Conservation (phyloP, 768 basidiomycete species). For the Cytidiella melzeri region DNA sequence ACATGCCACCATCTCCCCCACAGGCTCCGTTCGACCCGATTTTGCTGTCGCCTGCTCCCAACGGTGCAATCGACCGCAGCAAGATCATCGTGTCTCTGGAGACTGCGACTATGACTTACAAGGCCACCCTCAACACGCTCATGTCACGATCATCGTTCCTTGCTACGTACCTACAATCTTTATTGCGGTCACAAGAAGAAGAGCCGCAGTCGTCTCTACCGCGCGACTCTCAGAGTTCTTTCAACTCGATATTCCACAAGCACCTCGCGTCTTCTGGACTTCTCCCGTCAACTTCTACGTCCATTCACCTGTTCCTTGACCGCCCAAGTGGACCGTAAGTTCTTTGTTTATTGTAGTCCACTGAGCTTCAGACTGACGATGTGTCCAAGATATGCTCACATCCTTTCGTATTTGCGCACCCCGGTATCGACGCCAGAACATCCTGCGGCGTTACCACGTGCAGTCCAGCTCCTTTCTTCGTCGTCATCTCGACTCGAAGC, state of each 20-base stretch:
- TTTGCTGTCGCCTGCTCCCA: slow-evolving; percentile 45
- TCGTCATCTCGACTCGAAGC: slow-evolving; percentile 50
- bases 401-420: slow-evolving; percentile 68
- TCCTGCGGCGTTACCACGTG: slow-evolving; percentile 53
- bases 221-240: slow-evolving; percentile 37
- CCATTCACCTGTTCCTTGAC: slow-evolving; percentile 72
- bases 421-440: slow-evolving; percentile 38
- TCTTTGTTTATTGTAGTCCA: too few relatives aligned
- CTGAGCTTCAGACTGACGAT: too few relatives aligned
- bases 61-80: slow-evolving; percentile 43
- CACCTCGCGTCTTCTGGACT: slow-evolving; percentile 60
- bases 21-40: slow-evolving; percentile 60
- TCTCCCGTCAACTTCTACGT: slow-evolving; percentile 37
- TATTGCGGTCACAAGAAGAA: slow-evolving; percentile 23
- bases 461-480: slow-evolving; percentile 41
- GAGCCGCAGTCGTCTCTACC: slow-evolving; percentile 36
- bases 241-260: slow-evolving; percentile 50
- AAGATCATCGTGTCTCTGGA: slow-evolving; percentile 68
- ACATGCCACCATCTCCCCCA: slow-evolving; percentile 38
- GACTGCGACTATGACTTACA: slow-evolving; percentile 60
- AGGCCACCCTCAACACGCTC: slow-evolving; percentile 62
- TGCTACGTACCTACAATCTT: slow-evolving; percentile 30
- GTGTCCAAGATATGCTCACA: slow-evolving; percentile 63
- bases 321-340: slow-evolving; percentile 75
- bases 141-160: slow-evolving; percentile 65